Evolutionary conservation across 1,284 basidiomycete species (phyloP).

Genomic region (Amylostereum areolatum): DNA sequence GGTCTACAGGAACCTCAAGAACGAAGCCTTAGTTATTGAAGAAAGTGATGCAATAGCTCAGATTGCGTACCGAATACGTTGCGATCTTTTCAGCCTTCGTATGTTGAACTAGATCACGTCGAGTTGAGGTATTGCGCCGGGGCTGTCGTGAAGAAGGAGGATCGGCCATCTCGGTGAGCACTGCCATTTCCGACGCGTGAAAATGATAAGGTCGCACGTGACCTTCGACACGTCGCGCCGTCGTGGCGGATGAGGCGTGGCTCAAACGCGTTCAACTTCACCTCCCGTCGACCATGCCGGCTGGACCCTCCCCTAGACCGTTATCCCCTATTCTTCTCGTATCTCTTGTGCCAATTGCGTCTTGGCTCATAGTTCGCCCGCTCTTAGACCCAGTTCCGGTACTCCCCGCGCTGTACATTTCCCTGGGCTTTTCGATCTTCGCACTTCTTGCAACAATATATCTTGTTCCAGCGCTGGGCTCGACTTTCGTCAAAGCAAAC

Average conservation of each 20-base stretch:
- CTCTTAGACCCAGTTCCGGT: slow-evolving; percentile 61
- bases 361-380: slow-evolving; percentile 66
- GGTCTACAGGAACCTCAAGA: slow-evolving; percentile 31
- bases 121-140: slow-evolving; percentile 27
- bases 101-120: slow-evolving; percentile 27
- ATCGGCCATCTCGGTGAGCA: slow-evolving; percentile 7
- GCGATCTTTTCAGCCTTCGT: slow-evolving; percentile 46
- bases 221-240: no score
- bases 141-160: slow-evolving; percentile 4
- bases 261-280: no score
- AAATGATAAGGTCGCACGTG: no score
- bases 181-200: no score
- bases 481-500: slow-evolving; percentile 69
- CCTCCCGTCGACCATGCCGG: no score
- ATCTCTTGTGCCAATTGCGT: slow-evolving; percentile 55
- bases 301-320: slow-evolving; percentile 33
- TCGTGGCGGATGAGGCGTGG: no score
- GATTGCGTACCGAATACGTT: slow-evolving; percentile 60
- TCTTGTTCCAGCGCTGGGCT: slow-evolving; percentile 70
- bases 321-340: slow-evolving; percentile 48
- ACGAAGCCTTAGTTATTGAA: no score
- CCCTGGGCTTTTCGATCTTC: slow-evolving; percentile 75
- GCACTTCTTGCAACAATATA: slow-evolving; percentile 71
- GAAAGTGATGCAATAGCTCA: no score
- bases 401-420: slow-evolving; percentile 66